These are phyloP conservation scores for Hebeloma cylindrosporum DNA, from an alignment of 768 basidiomycete species.

Conservation along the genomic window DNA sequence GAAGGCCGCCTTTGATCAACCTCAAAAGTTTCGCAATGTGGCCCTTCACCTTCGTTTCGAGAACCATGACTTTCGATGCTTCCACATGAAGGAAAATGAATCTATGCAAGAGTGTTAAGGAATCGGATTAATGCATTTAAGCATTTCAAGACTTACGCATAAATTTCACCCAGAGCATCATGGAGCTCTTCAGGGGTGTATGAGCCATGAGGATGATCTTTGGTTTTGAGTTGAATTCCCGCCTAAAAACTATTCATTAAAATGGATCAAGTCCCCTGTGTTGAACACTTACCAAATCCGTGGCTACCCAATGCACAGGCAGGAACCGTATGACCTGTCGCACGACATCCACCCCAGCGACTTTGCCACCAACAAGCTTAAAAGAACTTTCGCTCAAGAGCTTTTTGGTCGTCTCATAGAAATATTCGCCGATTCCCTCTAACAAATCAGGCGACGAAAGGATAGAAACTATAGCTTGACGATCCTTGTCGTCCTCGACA, in stretches of 20 bases:
- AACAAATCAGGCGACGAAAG: slow-evolving; percentile 49
- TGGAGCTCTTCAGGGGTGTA: slow-evolving; percentile 66
- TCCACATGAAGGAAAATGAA: slow-evolving; percentile 78
- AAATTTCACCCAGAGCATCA: slow-evolving; percentile 66
- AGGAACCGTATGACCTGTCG: slow-evolving; percentile 64
- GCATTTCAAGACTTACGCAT: slow-evolving; percentile 50
- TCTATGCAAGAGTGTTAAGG: slow-evolving; percentile 34
- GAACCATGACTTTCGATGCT: slow-evolving; percentile 53
- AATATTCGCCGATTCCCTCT: slow-evolving; percentile 56
- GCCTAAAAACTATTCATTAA: slow-evolving; percentile 41
- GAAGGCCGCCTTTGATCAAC: slow-evolving; percentile 55
- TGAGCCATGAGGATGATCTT: slow-evolving; percentile 48
- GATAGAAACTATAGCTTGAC: slow-evolving; percentile 44
- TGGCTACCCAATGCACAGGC: slow-evolving; percentile 69
- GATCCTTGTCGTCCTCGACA: slow-evolving; percentile 50
- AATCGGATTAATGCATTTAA: not conserved
- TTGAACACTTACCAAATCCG: slow-evolving; percentile 50
- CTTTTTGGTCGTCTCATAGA: slow-evolving; percentile 62
- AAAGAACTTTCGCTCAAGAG: slow-evolving; percentile 56
- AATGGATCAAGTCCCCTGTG: not conserved
- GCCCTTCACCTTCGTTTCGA: slow-evolving; percentile 49
- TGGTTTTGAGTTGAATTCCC: slow-evolving; percentile 69
- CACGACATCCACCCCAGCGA: slow-evolving; percentile 61
- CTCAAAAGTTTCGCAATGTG: slow-evolving; percentile 54
- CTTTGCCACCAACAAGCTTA: slow-evolving; percentile 53